These are phyloP conservation scores for Termitomyces sp. DNA, from an alignment of 768 basidiomycete genomes.

Conservation along the genomic window DNA sequence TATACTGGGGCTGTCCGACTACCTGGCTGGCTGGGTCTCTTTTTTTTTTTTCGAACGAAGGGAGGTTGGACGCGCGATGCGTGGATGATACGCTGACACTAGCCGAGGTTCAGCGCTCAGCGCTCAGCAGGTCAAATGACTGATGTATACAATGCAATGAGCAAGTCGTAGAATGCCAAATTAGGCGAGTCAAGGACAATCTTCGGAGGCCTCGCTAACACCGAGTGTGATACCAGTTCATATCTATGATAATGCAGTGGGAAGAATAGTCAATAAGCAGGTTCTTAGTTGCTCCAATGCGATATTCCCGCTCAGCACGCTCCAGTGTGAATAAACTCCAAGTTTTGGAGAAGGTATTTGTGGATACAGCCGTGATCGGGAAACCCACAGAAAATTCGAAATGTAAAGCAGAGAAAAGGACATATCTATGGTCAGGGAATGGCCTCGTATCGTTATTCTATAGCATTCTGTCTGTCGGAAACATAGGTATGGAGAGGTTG, in stretches of 20 bases:
- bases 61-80: neutral
- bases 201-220: neutral
- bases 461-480: neutral
- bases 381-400: neutral
- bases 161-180: neutral
- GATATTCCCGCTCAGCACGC: neutral
- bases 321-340: neutral
- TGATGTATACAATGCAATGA: neutral
- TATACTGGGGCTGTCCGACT: slow-evolving; percentile 18
- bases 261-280: neutral
- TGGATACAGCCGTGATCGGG: neutral
- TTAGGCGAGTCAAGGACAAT: neutral
- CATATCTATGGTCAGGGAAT: neutral
- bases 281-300: neutral
- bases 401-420: neutral
- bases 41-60: neutral
- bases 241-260: neutral
- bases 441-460: no score
- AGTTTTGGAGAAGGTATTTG: neutral
- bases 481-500: neutral
- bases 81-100: neutral
- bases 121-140: neutral
- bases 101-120: no score
- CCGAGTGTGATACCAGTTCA: neutral
- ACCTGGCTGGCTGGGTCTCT: slow-evolving; percentile 22